Evolutionary conservation across 495 filamentous ascomycete species (phyloP).

Genomic region (Penicillium pulvis): DNA sequence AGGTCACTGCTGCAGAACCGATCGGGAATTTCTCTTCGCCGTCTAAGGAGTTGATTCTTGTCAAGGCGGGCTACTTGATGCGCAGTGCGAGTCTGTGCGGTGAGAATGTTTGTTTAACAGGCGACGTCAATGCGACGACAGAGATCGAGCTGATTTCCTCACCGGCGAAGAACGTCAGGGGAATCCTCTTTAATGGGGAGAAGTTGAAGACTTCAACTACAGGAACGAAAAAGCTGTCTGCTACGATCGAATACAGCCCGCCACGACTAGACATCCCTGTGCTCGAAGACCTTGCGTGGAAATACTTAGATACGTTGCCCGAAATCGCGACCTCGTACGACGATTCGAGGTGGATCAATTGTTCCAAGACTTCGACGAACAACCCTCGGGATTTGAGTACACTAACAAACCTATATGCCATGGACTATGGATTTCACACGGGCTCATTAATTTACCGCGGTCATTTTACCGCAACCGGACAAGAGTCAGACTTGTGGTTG

Average conservation of each 20-base stretch:
- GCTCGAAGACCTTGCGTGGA: conserved; percentile 59
- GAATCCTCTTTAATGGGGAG: conserved; percentile 55
- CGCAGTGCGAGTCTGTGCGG: conserved; percentile 53
- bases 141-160: conserved; percentile 60
- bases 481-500: conserved; percentile 54
- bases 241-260: conserved; percentile 41
- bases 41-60: conserved; percentile 48
- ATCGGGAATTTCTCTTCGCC: conserved; percentile 21
- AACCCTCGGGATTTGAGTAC: conserved; percentile 53
- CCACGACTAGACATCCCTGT: conserved; percentile 53
- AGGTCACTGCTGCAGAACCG: conserved; percentile 38
- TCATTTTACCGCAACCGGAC: conserved; percentile 62
- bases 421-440: conserved; percentile 71
- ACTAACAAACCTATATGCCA: conserved; percentile 59
- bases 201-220: conserved; percentile 29
- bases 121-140: conserved; percentile 66
- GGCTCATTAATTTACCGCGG: conserved; percentile 68
- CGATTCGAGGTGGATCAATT: conserved; percentile 59
- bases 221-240: conserved; percentile 40
- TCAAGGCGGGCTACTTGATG: conserved; percentile 67
- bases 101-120: conserved; percentile 51
- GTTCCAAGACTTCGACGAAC: conserved; percentile 56
- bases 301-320: conserved; percentile 64
- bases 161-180: conserved; percentile 33
- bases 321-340: conserved; percentile 61